These are phyloP conservation scores for Metahyphopichia silvanorum DNA, from an alignment of 805 yeast genomes.

Conservation along the genomic window DNA sequence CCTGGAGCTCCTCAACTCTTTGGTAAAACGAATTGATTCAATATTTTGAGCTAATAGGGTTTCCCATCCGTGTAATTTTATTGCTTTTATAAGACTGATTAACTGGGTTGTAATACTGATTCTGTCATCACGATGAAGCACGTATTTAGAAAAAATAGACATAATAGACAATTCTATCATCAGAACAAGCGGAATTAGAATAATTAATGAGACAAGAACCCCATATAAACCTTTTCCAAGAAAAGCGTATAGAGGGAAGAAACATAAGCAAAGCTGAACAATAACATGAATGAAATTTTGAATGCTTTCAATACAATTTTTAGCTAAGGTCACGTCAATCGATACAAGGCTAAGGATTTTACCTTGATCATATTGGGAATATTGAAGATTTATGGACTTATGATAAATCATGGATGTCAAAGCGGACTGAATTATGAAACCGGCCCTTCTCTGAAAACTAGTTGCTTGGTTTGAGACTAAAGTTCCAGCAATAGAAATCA, in stretches of 20 bases:
- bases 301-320: slow-evolving; percentile 9
- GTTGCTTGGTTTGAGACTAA: slow-evolving; percentile 16
- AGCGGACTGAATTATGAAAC: slow-evolving; percentile 14
- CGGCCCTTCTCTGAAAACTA: slow-evolving; percentile 16
- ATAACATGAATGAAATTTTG: slow-evolving; percentile 17
- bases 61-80: slow-evolving; percentile 27
- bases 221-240: slow-evolving; percentile 20
- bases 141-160: slow-evolving; percentile 9
- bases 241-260: slow-evolving; percentile 17
- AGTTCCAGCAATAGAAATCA: slow-evolving; percentile 15
- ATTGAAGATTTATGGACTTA: slow-evolving; percentile 16
- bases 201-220: slow-evolving; percentile 13
- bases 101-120: slow-evolving; percentile 20
- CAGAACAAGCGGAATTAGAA: slow-evolving; percentile 16
- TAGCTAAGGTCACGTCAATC: slow-evolving; percentile 16
- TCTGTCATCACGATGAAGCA: slow-evolving; percentile 18
- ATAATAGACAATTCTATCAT: slow-evolving; percentile 12
- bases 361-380: slow-evolving; percentile 15
- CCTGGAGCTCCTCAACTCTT: slow-evolving; percentile 14
- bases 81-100: slow-evolving; percentile 18
- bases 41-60: slow-evolving; percentile 18
- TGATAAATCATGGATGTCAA: slow-evolving; percentile 19
- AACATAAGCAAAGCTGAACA: slow-evolving; percentile 8
- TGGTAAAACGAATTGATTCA: slow-evolving; percentile 15
- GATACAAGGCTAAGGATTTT: slow-evolving; percentile 21